A percentile compares a stretch with the other conserved stretches of the same genome.
These are phyloP conservation scores for Anastatica hierochuntica DNA, from an alignment of 345 rosid species.

Conservation along the genomic window DNA sequence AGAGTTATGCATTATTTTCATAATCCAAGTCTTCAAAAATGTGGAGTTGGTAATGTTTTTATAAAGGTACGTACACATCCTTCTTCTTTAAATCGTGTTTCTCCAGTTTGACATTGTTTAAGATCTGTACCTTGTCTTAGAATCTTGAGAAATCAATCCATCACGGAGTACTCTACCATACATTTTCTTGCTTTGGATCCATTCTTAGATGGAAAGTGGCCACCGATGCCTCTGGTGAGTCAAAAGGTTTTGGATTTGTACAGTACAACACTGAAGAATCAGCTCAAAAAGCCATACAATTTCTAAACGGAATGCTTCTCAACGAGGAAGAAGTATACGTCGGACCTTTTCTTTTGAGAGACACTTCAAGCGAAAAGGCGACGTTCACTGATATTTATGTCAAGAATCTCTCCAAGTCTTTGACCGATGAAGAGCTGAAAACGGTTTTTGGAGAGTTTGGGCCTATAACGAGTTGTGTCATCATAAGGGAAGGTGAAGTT, in stretches of 20 bases:
- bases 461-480: constrained; percentile 42
- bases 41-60: constrained; percentile 51
- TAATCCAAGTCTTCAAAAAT: constrained; percentile 47
- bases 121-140: constrained; percentile 16
- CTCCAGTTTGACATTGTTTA: neutral
- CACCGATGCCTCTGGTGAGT: constrained; percentile 44
- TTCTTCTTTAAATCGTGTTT: neutral
- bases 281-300: constrained; percentile 41
- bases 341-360: constrained; percentile 60
- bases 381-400: constrained; percentile 47
- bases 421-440: constrained; percentile 40
- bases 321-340: constrained; percentile 50
- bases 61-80: constrained; percentile 30
- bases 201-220: constrained; percentile 55
- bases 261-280: constrained; percentile 51
- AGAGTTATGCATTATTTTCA: constrained; percentile 63
- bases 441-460: constrained; percentile 46
- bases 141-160: constrained; percentile 56
- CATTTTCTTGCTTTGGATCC: constrained; percentile 43
- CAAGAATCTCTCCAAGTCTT: constrained; percentile 46
- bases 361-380: constrained; percentile 25
- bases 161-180: constrained; percentile 46
- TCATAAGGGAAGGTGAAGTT: constrained; percentile 47
- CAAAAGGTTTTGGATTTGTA: constrained; percentile 62
- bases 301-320: constrained; percentile 50